phyloP scores from a whole-genome alignment of 345 rosid species.

The Linum usitatissimum region DNA sequence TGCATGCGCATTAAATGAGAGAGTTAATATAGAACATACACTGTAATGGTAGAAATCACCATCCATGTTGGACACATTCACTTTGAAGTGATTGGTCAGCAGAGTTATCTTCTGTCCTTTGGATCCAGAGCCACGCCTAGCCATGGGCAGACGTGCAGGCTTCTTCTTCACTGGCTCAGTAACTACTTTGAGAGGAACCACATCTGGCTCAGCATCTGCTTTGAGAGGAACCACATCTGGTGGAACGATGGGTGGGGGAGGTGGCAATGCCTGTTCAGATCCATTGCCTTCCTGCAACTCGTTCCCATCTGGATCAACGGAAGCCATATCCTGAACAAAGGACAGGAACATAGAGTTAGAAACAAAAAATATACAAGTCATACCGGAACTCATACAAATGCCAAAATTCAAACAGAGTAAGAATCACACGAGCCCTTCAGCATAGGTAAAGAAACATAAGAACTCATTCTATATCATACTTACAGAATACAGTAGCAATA shows the following conservation, averaged over 20 bases:
- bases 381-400: too few species aligned
- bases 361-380: too few species aligned
- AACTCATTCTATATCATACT: too few species aligned
- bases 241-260: conserved; percentile 50
- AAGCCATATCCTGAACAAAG: conserved; percentile 34
- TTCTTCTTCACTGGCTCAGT: conserved; percentile 34
- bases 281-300: conserved; percentile 9
- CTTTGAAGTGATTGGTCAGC: conserved; percentile 73
- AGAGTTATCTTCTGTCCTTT: conserved; percentile 49
- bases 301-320: conserved; percentile 28
- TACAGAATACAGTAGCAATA: too few species aligned
- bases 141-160: conserved; percentile 40
- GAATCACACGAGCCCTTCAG: too few species aligned
- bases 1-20: neutral
- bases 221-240: conserved; percentile 32
- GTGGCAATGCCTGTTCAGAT: conserved; percentile 33
- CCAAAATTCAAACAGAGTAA: too few species aligned
- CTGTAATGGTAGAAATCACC: conserved; percentile 63
- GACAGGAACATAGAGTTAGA: neutral
- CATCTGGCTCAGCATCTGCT: conserved; percentile 13
- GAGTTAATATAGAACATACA: conserved; percentile 28
- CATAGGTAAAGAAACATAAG: too few species aligned
- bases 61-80: conserved; percentile 36
- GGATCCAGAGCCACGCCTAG: conserved; percentile 50
- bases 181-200: neutral